Conservation (phyloP, 2,329 filamentous ascomycete genomes). For the Trichoderma asperellum region DNA sequence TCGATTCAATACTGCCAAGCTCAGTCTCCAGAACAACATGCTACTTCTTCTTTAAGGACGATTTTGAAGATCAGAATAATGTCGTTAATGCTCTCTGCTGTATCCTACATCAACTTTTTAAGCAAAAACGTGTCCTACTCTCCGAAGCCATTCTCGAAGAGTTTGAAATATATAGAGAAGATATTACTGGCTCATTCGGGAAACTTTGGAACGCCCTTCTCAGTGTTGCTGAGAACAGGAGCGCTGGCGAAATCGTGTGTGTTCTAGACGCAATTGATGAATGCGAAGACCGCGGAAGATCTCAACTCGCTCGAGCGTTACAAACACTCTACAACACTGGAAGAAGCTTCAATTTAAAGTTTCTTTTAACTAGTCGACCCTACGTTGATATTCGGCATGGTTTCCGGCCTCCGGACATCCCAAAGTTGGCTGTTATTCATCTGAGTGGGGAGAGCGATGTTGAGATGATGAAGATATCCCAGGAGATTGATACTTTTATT, state of each 20-base stretch:
- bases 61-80: conserved; percentile 43
- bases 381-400: conserved; percentile 35
- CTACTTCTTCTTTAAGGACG: conserved; percentile 53
- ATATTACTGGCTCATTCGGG: conserved; percentile 30
- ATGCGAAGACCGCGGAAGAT: conserved; percentile 36
- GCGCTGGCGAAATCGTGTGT: conserved; percentile 38
- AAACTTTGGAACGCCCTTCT: conserved; percentile 42
- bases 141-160: conserved; percentile 22
- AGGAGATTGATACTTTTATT: conserved; percentile 35
- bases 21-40: conserved; percentile 36
- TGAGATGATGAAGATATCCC: conserved; percentile 30
- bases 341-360: conserved; percentile 38
- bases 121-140: conserved; percentile 25
- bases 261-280: conserved; percentile 49
- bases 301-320: conserved; percentile 36
- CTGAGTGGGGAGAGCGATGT: conserved; percentile 32
- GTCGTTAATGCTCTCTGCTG: conserved; percentile 39
- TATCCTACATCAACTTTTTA: conserved; percentile 46
- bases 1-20: conserved; percentile 38
- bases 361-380: conserved; percentile 43
- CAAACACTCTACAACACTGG: conserved; percentile 34
- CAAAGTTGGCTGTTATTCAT: conserved; percentile 30
- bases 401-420: conserved; percentile 30
- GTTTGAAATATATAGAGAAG: conserved; percentile 32
- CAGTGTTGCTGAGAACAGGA: conserved; percentile 24